Base-by-base conservation (phyloP, 2,329 filamentous ascomycete species). In the Lachnellula subtilissima region DNA sequence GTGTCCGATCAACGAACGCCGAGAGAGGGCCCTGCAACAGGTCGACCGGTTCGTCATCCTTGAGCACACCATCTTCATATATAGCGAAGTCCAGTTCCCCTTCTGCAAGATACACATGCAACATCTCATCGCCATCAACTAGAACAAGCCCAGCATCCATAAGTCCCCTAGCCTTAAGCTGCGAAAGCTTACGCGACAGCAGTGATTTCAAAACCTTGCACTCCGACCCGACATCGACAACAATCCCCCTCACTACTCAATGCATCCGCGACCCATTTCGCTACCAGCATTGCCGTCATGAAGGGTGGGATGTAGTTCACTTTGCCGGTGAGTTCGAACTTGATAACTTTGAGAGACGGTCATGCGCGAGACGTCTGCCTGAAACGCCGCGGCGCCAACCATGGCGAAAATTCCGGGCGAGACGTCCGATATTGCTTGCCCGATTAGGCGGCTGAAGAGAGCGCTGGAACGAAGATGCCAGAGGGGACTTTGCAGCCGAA, bases 271-370 rank as follows among this genome's bases (percentile, higher is more conserved):
- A 78, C 74, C 79, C 79, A 84, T 67, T 84, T 84, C 0, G 80
- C 79, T 0, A 81, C 75, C 5, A 84, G 71, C 54, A 84, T 84
- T 6, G 81, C 80, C 22, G 82, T 74, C 79, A 83, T 84, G 59
- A 81, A 77, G 11, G 81, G 79, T 1, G 82, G 71, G 9, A 80
- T 75, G 65, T 82, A 83, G 57, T 80, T 76, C 7, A 83, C 74
- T 61, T 83, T 79, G 40, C 81, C 81, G 0, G 81, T 84, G 7
- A 84, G 72, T 65, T 82, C 80, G 66, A 84, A 83, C 80, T 84
- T 83, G 67, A 84, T 82, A 40, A 84, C 81, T 8, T 77, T 76
- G 6, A 84, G 72, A 79, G 9, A 83, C 77, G 0, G 81, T 83
- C 80, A 83, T 83, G 39, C 81, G 72, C 11, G 76, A 78, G 1